These are phyloP conservation scores for Mrakia frigida DNA, from an alignment of 768 basidiomycete species.

Conservation along the genomic window DNA sequence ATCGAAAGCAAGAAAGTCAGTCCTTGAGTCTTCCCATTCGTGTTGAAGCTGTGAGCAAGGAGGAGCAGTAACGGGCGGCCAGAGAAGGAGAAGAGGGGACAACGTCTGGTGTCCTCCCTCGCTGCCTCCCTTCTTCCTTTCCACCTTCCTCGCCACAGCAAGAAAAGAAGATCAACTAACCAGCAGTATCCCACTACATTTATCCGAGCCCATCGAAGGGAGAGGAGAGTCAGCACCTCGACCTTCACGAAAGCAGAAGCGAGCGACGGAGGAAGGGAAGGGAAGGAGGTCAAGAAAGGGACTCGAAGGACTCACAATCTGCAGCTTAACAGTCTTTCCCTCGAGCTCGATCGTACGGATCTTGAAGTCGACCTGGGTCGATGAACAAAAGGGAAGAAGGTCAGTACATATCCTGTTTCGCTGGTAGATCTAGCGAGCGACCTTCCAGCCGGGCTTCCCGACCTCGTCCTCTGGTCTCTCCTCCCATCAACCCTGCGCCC, in stretches of 20 bases:
- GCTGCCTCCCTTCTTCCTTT: neutral
- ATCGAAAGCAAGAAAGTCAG: neutral
- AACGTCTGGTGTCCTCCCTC: neutral
- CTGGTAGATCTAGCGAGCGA: too few relatives aligned
- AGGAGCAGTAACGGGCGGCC: neutral
- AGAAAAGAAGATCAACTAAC: constrained; percentile 5
- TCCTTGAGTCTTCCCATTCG: too few relatives aligned
- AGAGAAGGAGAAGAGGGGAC: too few relatives aligned
- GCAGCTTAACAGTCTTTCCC: constrained; percentile 35
- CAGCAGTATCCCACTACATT: constrained; percentile 30
- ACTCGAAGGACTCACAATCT: constrained; percentile 29
- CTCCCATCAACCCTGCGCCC: neutral
- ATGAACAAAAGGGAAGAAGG: neutral
- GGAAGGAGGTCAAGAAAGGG: neutral
- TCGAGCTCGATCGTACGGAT: constrained; percentile 34
- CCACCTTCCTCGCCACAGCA: neutral
- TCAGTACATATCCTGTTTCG: neutral
- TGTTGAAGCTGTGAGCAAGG: too few relatives aligned
- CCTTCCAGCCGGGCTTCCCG: too few relatives aligned
- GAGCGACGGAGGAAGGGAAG: too few relatives aligned
- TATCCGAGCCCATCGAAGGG: neutral
- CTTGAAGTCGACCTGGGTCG: constrained; percentile 32
- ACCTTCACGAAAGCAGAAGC: neutral
- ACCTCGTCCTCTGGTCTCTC: neutral
- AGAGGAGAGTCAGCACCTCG: neutral